Conservation (phyloP, 1,284 basidiomycete genomes). For the Tremellales sp. region DNA sequence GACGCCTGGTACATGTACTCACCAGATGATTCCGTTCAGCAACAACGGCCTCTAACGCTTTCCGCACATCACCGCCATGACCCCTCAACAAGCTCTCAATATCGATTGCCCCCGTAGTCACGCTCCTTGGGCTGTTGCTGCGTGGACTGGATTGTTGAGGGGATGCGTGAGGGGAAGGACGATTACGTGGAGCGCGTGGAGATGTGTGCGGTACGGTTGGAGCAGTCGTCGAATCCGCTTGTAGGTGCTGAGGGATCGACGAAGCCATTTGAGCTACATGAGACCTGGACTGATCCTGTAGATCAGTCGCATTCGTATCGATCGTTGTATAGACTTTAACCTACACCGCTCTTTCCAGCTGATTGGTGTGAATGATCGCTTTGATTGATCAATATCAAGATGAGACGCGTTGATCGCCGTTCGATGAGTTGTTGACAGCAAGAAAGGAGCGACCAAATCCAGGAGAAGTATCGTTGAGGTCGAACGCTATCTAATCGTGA, state of each 20-base stretch:
- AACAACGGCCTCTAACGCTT: constrained; percentile 68
- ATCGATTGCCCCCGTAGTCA: constrained; percentile 23
- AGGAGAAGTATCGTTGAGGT: too few species aligned
- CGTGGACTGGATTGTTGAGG: constrained; percentile 18
- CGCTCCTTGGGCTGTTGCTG: constrained; percentile 26
- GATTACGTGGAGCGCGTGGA: constrained; percentile 10
- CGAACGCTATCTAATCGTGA: too few species aligned
- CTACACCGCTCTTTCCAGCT: too few species aligned
- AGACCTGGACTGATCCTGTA: too few species aligned
- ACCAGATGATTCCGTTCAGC: constrained; percentile 68
- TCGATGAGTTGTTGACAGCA: too few species aligned
- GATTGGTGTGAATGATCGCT: too few species aligned
- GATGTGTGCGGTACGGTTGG: constrained; percentile 7
- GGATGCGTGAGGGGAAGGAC: constrained; percentile 14
- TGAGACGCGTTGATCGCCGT: too few species aligned
- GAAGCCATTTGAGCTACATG: constrained; percentile 11
- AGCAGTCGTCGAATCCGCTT: constrained; percentile 8
- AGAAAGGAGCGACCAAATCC: too few species aligned
- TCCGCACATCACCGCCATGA: constrained; percentile 49
- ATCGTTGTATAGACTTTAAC: too few species aligned
- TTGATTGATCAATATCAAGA: too few species aligned
- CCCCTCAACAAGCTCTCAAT: constrained; percentile 28
- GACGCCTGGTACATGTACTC: constrained; percentile 9
- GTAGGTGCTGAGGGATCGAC: constrained; percentile 20
- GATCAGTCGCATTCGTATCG: too few species aligned